Conservation (phyloP, 2,329 filamentous ascomycete genomes). For the Fusarium ambrosium region DNA sequence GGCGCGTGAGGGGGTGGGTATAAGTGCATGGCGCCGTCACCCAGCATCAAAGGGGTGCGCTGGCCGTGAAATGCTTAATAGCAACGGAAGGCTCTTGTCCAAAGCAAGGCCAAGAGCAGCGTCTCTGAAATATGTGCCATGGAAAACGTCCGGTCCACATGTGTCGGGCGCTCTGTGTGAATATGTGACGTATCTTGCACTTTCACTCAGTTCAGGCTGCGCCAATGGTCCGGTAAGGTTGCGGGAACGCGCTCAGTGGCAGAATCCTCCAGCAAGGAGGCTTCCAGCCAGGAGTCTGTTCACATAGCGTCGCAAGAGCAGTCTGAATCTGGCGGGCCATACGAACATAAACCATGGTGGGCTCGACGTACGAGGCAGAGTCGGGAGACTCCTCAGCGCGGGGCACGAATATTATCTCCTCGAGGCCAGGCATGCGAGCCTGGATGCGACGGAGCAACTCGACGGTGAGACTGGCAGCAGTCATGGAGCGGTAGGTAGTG, state of each 20-base stretch:
- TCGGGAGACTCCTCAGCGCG: conserved; percentile 54
- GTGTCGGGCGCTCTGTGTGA: neutral
- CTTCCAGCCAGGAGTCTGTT: conserved; percentile 49
- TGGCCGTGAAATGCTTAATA: neutral
- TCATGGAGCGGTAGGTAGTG: conserved; percentile 53
- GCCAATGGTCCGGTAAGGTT: conserved; percentile 11
- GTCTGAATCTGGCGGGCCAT: conserved; percentile 55
- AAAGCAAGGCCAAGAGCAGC: neutral
- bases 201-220: neutral
- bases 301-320: conserved; percentile 52
- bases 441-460: conserved; percentile 57
- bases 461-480: conserved; percentile 56
- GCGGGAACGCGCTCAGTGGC: conserved; percentile 46
- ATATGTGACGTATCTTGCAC: neutral
- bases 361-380: conserved; percentile 48
- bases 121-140: neutral
- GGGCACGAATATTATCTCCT: conserved; percentile 61
- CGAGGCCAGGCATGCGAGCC: conserved; percentile 55
- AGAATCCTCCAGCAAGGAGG: conserved; percentile 57
- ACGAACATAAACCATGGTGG: conserved; percentile 50
- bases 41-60: neutral
- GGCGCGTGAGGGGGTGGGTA: conserved; percentile 3
- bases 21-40: neutral
- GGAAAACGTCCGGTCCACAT: neutral
- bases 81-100: neutral